phyloP scores from a whole-genome alignment of 2,329 filamentous ascomycete genomes.

The Helicocarpus griseus region DNA sequence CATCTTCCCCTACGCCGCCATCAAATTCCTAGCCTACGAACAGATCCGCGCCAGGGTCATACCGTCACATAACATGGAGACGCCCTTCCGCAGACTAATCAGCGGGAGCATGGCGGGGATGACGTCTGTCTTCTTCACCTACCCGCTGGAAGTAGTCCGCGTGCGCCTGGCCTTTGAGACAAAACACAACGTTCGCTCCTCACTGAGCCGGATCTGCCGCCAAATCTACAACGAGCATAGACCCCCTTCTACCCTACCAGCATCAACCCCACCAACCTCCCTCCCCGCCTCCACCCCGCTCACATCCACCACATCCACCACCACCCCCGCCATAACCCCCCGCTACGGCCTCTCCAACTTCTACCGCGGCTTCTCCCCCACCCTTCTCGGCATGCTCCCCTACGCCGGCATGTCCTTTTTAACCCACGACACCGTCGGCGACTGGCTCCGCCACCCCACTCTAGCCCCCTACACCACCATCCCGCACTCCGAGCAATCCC shows the following conservation, averaged over 20 bases:
- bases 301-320: slow-evolving; percentile 17
- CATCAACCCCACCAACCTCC: slow-evolving; percentile 26
- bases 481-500: slow-evolving; percentile 43
- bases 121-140: slow-evolving; percentile 90
- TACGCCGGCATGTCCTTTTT: slow-evolving; percentile 95
- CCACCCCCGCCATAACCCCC: slow-evolving; percentile 44
- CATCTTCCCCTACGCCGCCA: slow-evolving; percentile 94
- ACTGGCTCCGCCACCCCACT: slow-evolving; percentile 62
- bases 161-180: slow-evolving; percentile 95
- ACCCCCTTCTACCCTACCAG: slow-evolving; percentile 17
- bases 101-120: slow-evolving; percentile 52
- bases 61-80: slow-evolving; percentile 62
- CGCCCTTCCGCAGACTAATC: slow-evolving; percentile 55
- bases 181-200: slow-evolving; percentile 59
- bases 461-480: slow-evolving; percentile 68
- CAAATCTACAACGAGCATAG: slow-evolving; percentile 77
- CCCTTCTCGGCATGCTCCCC: slow-evolving; percentile 86
- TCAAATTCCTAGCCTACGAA: slow-evolving; percentile 97
- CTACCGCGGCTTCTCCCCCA: slow-evolving; percentile 87
- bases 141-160: slow-evolving; percentile 84
- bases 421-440: slow-evolving; percentile 82
- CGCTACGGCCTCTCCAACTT: slow-evolving; percentile 73
- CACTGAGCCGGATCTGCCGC: slow-evolving; percentile 64
- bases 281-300: slow-evolving; percentile 31
- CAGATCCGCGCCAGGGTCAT: slow-evolving; percentile 81